Percentiles rank a stretch among this genome's conserved stretches.
These are phyloP conservation scores for Pezicula radicicola DNA, from an alignment of 2,329 filamentous ascomycete genomes.

Conservation along the genomic window DNA sequence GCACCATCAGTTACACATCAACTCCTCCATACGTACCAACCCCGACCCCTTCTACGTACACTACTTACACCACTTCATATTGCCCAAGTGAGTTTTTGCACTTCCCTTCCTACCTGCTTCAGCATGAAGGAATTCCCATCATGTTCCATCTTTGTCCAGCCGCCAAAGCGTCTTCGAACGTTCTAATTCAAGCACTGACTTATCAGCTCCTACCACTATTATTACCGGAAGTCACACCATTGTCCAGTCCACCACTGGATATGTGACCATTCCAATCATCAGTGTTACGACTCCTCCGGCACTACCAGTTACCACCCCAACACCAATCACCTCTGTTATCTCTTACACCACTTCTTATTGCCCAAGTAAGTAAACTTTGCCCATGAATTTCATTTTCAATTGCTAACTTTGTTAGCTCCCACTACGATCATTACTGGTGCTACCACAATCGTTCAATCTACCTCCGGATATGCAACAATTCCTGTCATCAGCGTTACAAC, in stretches of 20 bases:
- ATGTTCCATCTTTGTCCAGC: too few species aligned
- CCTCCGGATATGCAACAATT: conserved; percentile 1
- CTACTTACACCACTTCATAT: neutral
- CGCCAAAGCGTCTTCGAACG: neutral
- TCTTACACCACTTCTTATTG: neutral
- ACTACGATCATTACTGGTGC: conserved; percentile 3
- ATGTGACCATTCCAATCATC: too few species aligned
- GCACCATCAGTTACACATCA: conserved; percentile 25
- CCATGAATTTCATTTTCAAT: neutral
- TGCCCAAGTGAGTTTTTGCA: neutral
- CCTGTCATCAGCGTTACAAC: conserved; percentile 1
- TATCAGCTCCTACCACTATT: conserved; percentile 10
- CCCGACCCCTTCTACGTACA: neutral
- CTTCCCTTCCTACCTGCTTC: too few species aligned
- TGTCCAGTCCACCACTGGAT: too few species aligned
- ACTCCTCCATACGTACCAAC: neutral
- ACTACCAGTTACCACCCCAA: conserved; percentile 15
- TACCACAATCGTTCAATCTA: neutral
- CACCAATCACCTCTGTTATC: neutral
- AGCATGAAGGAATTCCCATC: too few species aligned
- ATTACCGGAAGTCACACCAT: too few species aligned
- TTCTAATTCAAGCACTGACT: conserved; percentile 6
- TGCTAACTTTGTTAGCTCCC: conserved; percentile 11
- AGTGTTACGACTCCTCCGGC: conserved; percentile 34
- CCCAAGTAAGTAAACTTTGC: neutral